These are phyloP conservation scores for Diaporthe citriasiana DNA, from an alignment of 2,329 filamentous ascomycete genomes.

Conservation along the genomic window DNA sequence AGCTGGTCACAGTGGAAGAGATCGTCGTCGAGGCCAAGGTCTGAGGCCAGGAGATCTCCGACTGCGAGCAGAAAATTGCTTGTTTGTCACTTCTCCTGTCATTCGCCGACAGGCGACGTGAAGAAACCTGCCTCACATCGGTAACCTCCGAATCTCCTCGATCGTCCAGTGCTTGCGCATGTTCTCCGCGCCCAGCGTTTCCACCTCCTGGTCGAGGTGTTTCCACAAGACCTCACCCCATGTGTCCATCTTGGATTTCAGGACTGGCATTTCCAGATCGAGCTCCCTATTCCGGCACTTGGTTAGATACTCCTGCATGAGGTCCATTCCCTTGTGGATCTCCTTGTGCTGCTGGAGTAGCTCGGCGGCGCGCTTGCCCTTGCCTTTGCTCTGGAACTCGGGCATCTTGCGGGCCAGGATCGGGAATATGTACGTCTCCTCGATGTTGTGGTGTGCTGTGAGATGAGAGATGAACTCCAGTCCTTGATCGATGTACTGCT, in stretches of 20 bases:
- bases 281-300: slow-evolving; percentile 74
- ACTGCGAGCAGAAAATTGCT: neutral
- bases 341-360: slow-evolving; percentile 80
- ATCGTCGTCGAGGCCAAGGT: slow-evolving; percentile 3
- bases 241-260: slow-evolving; percentile 80
- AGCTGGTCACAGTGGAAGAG: slow-evolving; percentile 1
- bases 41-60: neutral
- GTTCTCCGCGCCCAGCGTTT: slow-evolving; percentile 83
- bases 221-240: slow-evolving; percentile 86
- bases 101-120: neutral
- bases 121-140: slow-evolving; percentile 65
- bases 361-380: slow-evolving; percentile 53
- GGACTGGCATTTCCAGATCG: slow-evolving; percentile 67
- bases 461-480: slow-evolving; percentile 80
- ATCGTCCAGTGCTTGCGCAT: slow-evolving; percentile 87
- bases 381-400: slow-evolving; percentile 69
- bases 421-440: slow-evolving; percentile 87
- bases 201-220: slow-evolving; percentile 89
- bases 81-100: neutral
- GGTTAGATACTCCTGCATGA: slow-evolving; percentile 75
- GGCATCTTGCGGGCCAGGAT: slow-evolving; percentile 83
- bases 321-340: slow-evolving; percentile 84
- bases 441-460: slow-evolving; percentile 84
- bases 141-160: slow-evolving; percentile 80
- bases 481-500: slow-evolving; percentile 76